Conservation (phyloP, 2,329 filamentous ascomycete species). For the Cercospora brassicicola region DNA sequence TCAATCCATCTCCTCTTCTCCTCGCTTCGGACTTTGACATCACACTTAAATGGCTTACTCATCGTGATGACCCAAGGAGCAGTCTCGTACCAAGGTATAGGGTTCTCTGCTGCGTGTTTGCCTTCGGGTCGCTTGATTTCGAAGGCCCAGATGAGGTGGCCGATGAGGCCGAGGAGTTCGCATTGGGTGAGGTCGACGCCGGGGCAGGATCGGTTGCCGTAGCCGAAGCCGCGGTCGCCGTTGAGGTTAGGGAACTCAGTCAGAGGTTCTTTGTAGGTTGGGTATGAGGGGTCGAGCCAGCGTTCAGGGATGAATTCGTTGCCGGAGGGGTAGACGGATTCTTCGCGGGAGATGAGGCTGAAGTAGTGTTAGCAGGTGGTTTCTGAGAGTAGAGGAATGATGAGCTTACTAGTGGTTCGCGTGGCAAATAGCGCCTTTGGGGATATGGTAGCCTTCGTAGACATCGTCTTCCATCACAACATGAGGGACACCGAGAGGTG, state of each 20-base stretch:
- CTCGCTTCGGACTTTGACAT: slow-evolving; percentile 35
- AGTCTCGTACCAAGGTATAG: slow-evolving; percentile 38
- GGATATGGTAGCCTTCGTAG: slow-evolving; percentile 42
- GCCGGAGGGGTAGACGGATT: slow-evolving; percentile 34
- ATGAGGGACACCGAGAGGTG: slow-evolving; percentile 45
- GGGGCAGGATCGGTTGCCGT: slow-evolving; percentile 40
- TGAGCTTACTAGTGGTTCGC: slow-evolving; percentile 38
- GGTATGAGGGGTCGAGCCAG: slow-evolving; percentile 38
- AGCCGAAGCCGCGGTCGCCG: slow-evolving; percentile 39
- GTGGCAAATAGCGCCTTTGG: slow-evolving; percentile 40
- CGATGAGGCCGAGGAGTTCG: slow-evolving; percentile 37
- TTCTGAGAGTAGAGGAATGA: not conserved
- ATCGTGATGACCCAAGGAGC: slow-evolving; percentile 41
- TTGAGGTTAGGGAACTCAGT: slow-evolving; percentile 40
- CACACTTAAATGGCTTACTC: slow-evolving; percentile 37
- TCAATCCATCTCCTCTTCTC: slow-evolving; percentile 36
- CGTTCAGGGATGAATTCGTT: slow-evolving; percentile 39
- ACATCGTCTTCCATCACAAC: slow-evolving; percentile 40
- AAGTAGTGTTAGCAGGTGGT: slow-evolving; percentile 11
- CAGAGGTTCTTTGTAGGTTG: slow-evolving; percentile 41
- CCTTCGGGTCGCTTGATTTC: slow-evolving; percentile 35
- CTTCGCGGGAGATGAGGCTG: slow-evolving; percentile 38
- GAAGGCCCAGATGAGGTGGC: slow-evolving; percentile 37
- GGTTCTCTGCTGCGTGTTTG: slow-evolving; percentile 26
- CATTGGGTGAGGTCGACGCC: slow-evolving; percentile 38